Evolutionary conservation across 305 asterid genomes (phyloP).

Genomic region (Fraxinus dipetala): DNA sequence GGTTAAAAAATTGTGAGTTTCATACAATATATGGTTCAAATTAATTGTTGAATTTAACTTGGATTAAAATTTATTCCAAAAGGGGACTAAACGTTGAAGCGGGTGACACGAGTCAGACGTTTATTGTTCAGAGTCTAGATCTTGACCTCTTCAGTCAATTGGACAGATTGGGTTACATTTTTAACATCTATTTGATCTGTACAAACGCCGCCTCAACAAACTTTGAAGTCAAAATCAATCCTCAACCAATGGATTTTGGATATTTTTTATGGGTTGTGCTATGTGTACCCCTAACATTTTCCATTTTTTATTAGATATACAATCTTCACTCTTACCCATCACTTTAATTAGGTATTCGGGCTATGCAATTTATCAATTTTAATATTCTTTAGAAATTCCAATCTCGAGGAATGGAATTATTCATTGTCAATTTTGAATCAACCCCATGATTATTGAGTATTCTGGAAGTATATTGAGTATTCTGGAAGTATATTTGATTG

Average conservation of each 20-base stretch:
- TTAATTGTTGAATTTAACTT: too few relatives aligned
- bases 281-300: too few relatives aligned
- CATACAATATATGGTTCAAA: not conserved
- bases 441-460: too few relatives aligned
- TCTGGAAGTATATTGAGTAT: too few relatives aligned
- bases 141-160: not conserved
- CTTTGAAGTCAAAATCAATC: not conserved
- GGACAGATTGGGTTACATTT: not conserved
- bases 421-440: not conserved
- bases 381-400: not conserved
- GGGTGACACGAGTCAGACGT: not conserved
- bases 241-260: not conserved
- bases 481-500: too few relatives aligned
- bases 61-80: not conserved
- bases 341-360: too few relatives aligned
- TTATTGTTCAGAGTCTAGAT: not conserved
- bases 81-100: not conserved
- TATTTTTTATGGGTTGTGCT: too few relatives aligned
- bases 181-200: not conserved
- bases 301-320: too few relatives aligned
- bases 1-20: not conserved
- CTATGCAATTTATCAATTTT: not conserved
- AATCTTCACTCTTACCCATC: too few relatives aligned
- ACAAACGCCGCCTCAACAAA: not conserved
- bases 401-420: not conserved